Evolutionary conservation across 2,329 filamentous ascomycete species (phyloP).

Genomic region (Alternaria consortialis): DNA sequence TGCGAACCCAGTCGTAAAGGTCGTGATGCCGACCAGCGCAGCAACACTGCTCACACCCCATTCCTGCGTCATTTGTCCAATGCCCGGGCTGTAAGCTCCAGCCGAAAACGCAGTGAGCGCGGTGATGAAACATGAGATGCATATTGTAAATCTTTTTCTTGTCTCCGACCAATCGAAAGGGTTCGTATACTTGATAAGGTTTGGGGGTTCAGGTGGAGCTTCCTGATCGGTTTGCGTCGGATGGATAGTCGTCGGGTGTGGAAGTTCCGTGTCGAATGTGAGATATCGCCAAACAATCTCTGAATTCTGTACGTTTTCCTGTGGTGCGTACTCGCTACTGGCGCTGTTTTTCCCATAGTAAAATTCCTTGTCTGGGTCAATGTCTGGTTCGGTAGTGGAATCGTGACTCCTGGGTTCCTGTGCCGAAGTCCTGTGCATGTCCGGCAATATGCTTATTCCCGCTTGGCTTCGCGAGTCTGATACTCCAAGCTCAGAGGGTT

Average conservation of each 20-base stretch:
- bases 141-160: constrained; percentile 75
- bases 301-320: constrained; percentile 21
- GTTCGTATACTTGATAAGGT: constrained; percentile 71
- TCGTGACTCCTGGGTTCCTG: constrained; percentile 11
- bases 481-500: constrained; percentile 25
- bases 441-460: constrained; percentile 44
- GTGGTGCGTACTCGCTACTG: constrained; percentile 8
- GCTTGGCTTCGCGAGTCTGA: constrained; percentile 20
- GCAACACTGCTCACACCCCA: constrained; percentile 73
- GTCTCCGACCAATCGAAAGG: constrained; percentile 77
- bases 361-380: constrained; percentile 26
- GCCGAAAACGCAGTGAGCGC: constrained; percentile 81
- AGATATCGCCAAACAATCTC: constrained; percentile 67
- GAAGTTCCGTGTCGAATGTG: constrained; percentile 68
- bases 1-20: constrained; percentile 79
- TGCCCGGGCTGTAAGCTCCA: constrained; percentile 78
- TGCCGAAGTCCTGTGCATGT: constrained; percentile 3
- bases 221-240: constrained; percentile 43
- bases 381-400: constrained; percentile 20
- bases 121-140: constrained; percentile 79
- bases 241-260: constrained; percentile 55
- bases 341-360: constrained; percentile 26
- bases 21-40: constrained; percentile 78
- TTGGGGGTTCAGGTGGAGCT: constrained; percentile 66
- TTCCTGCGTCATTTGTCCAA: constrained; percentile 69